phyloP scores from a whole-genome alignment of 106 monocot species.

The Platanthera zijinensis region DNA sequence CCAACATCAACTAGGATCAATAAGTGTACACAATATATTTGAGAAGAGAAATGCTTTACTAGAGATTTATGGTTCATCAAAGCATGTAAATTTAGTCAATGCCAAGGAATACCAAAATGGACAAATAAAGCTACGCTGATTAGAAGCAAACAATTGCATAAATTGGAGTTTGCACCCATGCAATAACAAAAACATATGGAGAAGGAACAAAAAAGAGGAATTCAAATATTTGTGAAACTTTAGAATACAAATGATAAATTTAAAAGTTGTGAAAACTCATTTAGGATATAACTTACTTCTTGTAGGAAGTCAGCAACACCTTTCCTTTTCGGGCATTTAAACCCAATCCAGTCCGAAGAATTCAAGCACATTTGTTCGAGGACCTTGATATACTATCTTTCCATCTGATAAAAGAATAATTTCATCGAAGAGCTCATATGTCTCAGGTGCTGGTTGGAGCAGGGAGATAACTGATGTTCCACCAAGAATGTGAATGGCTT shows the following conservation, averaged over 20 bases:
- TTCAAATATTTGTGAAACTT: neutral
- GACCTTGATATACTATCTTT: constrained; percentile 51
- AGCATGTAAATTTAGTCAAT: neutral
- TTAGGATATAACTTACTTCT: neutral
- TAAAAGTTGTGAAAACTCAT: neutral
- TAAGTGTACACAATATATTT: neutral
- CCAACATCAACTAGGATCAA: neutral
- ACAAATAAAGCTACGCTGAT: neutral
- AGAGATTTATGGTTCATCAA: neutral
- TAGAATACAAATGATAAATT: neutral
- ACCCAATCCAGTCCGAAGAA: constrained; percentile 29
- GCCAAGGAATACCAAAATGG: neutral
- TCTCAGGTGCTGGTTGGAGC: constrained; percentile 67
- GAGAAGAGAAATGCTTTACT: neutral
- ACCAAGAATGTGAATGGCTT: constrained; percentile 41
- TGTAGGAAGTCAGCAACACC: constrained; percentile 9
- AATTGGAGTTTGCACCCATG: neutral
- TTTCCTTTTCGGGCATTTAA: constrained; percentile 6
- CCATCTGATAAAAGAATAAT: constrained; percentile 55
- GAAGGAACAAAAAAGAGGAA: neutral
- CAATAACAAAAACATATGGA: neutral
- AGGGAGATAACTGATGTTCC: constrained; percentile 44
- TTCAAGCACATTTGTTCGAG: constrained; percentile 32
- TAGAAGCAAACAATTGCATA: neutral
- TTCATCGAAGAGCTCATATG: constrained; percentile 57